Percentiles rank a stretch among this genome's conserved stretches.
Evolutionary conservation across 2,329 filamentous ascomycete genomes (phyloP).

Genomic region (Apiospora koreana): DNA sequence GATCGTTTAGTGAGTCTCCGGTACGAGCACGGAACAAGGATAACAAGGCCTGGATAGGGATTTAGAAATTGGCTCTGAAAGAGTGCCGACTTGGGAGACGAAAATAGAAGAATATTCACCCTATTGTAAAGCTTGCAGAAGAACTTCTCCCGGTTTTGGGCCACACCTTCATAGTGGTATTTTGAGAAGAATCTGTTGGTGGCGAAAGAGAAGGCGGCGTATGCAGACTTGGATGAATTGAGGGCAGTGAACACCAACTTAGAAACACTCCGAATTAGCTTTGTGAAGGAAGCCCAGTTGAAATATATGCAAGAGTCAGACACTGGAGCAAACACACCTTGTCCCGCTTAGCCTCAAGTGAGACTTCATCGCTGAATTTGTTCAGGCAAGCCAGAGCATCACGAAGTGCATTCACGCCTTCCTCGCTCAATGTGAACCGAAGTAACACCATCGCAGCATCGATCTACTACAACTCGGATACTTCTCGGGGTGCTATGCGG

Average conservation of each 20-base stretch:
- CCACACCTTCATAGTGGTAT: constrained; percentile 64
- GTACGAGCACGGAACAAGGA: constrained; percentile 73
- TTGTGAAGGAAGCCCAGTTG: neutral
- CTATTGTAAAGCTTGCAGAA: constrained; percentile 76
- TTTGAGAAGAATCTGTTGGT: constrained; percentile 70
- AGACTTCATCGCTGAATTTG: constrained; percentile 80
- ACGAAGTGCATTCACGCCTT: constrained; percentile 69
- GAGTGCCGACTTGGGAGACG: neutral
- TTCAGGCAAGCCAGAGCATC: constrained; percentile 73
- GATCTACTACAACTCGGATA: neutral
- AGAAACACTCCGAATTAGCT: constrained; percentile 17
- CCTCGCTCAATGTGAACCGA: constrained; percentile 72
- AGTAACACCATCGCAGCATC: constrained; percentile 57
- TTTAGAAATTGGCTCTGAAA: neutral
- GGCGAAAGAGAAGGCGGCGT: constrained; percentile 70
- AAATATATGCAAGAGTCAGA: constrained; percentile 12
- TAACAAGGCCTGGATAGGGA: constrained; percentile 57
- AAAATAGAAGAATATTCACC: constrained; percentile 38
- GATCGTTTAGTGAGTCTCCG: constrained; percentile 56
- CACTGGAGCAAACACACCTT: constrained; percentile 47
- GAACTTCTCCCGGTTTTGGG: constrained; percentile 60
- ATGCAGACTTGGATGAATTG: constrained; percentile 80
- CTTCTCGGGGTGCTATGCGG: neutral
- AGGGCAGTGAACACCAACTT: constrained; percentile 77
- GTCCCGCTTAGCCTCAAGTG: constrained; percentile 70